Base-by-base conservation (phyloP, 192 early-diverging fungal species). In the Coemansia sp. region DNA sequence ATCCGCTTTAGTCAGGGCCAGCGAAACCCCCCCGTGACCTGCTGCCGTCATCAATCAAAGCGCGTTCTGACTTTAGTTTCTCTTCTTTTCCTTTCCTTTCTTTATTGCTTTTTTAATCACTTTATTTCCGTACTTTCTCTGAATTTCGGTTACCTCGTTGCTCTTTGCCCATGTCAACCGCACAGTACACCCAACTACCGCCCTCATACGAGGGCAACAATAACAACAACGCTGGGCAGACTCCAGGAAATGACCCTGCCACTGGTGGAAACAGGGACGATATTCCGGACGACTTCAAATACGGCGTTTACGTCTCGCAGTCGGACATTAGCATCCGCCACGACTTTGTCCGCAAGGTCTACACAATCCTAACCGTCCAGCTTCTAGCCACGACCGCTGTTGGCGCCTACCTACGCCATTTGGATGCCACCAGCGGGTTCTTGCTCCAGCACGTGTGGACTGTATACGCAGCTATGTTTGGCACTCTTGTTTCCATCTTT, bases 301-400 rank as follows among this genome's bases (percentile, higher is more conserved):
- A 74, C 50, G 83, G 83, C 60, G 82, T 81, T 15, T 65, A 64
- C 1, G 82, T 82, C 14, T 46, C 69, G 19, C 76, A 84, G 68
- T 84, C 69, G 4, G 79, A 79, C 67, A 55, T 74, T 8, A 67
- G 56, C 55, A 82, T 85, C 65, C 78, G 84, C 49, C 71, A 76
- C 76, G 87, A 84, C 42, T 89, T 89, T 76, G 70, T 89, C 33
- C 85, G 88, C 74, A 89, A 89, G 77, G 88, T 89, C 0, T 89
- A 89, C 67, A 85, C 86, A 22, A 89, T 92, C 38, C 79, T 92
- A 5, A 79, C 84, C 9, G 76, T 76, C 10, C 90, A 92, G 74
- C 61, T 92, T 15, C 70, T 86, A 7, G 72, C 76, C 13, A 88
- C 89, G 6, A 81, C 85, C 29, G 65, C 79, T 15, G 73, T 88